A percentile compares a stretch with the other conserved stretches of the same genome.
These are phyloP conservation scores for Abrus precatorius DNA, from an alignment of 306 rosid genomes.

Conservation along the genomic window DNA sequence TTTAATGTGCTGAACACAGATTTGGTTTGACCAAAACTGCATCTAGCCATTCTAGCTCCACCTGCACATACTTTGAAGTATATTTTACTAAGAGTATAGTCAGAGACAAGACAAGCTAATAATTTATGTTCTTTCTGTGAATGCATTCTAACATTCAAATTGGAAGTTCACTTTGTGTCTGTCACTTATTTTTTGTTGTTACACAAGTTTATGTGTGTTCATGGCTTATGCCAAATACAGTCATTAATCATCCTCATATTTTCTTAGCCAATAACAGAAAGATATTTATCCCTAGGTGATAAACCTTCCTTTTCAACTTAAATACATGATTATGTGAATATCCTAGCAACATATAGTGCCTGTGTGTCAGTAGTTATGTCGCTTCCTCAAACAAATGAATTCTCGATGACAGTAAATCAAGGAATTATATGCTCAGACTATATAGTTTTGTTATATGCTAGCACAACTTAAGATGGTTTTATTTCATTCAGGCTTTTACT, in stretches of 20 bases:
- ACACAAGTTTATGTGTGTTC: neutral
- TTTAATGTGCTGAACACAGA: neutral
- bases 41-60: neutral
- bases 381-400: neutral
- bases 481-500: neutral
- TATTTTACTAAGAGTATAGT: slow-evolving; percentile 9
- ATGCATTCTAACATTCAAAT: neutral
- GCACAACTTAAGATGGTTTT: neutral
- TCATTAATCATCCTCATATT: neutral
- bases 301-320: slow-evolving; percentile 11
- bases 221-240: neutral
- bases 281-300: neutral
- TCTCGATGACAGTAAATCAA: neutral
- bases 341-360: neutral
- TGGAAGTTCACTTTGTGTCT: slow-evolving; percentile 4
- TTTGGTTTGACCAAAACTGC: neutral
- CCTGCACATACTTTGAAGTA: slow-evolving; percentile 14
- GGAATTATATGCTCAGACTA: slow-evolving; percentile 8
- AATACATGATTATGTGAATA: neutral
- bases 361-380: neutral
- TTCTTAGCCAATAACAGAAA: neutral
- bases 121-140: neutral
- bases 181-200: neutral
- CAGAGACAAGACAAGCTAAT: neutral
- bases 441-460: neutral